Percentiles rank a stretch among this genome's conserved stretches.
phyloP scores from a whole-genome alignment of 2,329 filamentous ascomycete genomes.

The Akanthomyces uredinophilus region DNA sequence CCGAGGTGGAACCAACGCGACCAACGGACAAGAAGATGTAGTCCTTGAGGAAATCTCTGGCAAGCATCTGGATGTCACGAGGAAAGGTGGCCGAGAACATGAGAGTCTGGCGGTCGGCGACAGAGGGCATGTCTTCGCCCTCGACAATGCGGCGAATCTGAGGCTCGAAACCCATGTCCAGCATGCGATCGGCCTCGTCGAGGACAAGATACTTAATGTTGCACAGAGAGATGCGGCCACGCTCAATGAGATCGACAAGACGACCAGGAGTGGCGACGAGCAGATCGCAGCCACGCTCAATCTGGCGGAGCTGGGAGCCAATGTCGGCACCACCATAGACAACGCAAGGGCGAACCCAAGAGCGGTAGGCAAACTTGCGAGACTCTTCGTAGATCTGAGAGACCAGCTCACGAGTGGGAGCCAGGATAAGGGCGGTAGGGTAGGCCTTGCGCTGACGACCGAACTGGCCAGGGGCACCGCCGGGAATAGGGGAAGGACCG shows the following conservation, averaged over 20 bases:
- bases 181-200: conserved; percentile 98
- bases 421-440: conserved; percentile 91
- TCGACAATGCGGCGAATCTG: conserved; percentile 98
- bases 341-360: conserved; percentile 96
- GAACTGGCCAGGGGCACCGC: conserved; percentile 63
- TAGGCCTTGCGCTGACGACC: conserved; percentile 96
- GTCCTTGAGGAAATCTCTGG: conserved; percentile 97
- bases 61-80: conserved; percentile 98
- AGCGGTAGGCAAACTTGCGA: conserved; percentile 97
- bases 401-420: conserved; percentile 95
- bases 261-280: conserved; percentile 95
- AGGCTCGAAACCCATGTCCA: conserved; percentile 99
- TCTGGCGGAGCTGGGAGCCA: conserved; percentile 94
- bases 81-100: conserved; percentile 99
- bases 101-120: conserved; percentile 85
- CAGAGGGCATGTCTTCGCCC: conserved; percentile 92
- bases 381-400: conserved; percentile 98
- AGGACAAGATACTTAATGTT: conserved; percentile 99
- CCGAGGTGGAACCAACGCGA: conserved; percentile 97
- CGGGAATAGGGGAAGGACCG: conserved; percentile 69
- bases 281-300: conserved; percentile 94
- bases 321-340: conserved; percentile 99
- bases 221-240: conserved; percentile 91
- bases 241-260: conserved; percentile 96
- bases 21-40: conserved; percentile 99